Percentiles rank a stretch among this genome's conserved stretches.
Evolutionary conservation across 192 early-diverging fungal species (phyloP).

Genomic region (Radiomyces spectabilis): DNA sequence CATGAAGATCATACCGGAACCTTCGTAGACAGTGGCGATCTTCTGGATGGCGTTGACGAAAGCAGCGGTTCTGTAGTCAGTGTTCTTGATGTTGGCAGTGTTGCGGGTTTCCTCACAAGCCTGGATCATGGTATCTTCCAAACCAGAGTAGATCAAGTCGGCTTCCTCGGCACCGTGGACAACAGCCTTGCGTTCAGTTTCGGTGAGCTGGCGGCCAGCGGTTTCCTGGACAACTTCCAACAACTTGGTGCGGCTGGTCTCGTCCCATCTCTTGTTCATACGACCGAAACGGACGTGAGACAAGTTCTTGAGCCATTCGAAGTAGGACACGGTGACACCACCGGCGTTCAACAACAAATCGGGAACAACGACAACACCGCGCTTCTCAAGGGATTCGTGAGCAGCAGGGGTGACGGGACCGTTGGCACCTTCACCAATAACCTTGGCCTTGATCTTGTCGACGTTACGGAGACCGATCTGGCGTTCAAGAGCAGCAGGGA

Average conservation of each 20-base stretch:
- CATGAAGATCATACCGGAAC: slow-evolving; percentile 75
- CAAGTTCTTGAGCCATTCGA: slow-evolving; percentile 81
- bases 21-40: slow-evolving; percentile 65
- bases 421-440: slow-evolving; percentile 79
- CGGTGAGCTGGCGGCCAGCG: slow-evolving; percentile 64
- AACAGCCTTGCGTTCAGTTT: slow-evolving; percentile 65
- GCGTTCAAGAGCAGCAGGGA: slow-evolving; percentile 76
- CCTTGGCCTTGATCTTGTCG: slow-evolving; percentile 66
- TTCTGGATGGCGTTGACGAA: slow-evolving; percentile 76
- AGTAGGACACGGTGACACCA: slow-evolving; percentile 78
- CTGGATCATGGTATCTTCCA: slow-evolving; percentile 82
- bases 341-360: slow-evolving; percentile 77
- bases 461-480: slow-evolving; percentile 72
- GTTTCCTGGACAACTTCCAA: slow-evolving; percentile 65
- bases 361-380: slow-evolving; percentile 60
- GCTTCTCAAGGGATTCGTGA: slow-evolving; percentile 54
- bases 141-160: slow-evolving; percentile 77
- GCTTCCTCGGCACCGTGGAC: slow-evolving; percentile 80
- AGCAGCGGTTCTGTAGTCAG: slow-evolving; percentile 75
- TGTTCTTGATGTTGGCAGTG: slow-evolving; percentile 54
- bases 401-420: slow-evolving; percentile 71
- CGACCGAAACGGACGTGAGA: slow-evolving; percentile 80
- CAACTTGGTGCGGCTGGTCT: slow-evolving; percentile 63
- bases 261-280: slow-evolving; percentile 82
- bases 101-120: slow-evolving; percentile 68